Base-by-base conservation (phyloP, 148 eudicot species). In the Polygonum maritimum region DNA sequence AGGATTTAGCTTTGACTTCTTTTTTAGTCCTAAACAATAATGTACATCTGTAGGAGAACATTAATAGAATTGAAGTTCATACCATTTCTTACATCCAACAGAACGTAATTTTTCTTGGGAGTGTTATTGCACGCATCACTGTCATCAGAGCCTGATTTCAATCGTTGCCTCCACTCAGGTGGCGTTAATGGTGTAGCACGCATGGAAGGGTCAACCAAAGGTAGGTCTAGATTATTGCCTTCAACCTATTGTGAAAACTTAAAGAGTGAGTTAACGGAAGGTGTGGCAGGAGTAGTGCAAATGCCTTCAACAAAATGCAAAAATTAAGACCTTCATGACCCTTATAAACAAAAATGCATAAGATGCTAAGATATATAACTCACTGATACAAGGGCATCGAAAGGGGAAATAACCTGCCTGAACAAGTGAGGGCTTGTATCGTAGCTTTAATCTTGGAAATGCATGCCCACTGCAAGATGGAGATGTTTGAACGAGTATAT, bases 71-170 rank as follows among this genome's bases (percentile, higher is more conserved):
- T 36, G 38, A 14, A 67, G 45, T 4, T 48, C 62, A 76, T 92
- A 94, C 98, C 97, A 78, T 94, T 94, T 86, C 98, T 92, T 82
- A 94, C 97, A 85, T 94, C 98, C 87, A 94, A 89, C 74, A 94
- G 77, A 80, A 94, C 78, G 71, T 57, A 77, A 40, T 72, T 81
- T 70, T 76, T 75, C 45, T 73, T 80, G 47, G 71, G 72, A 75
- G 80, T 82, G 76, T 63, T 63, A 78, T 80, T 54, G 22, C 82
- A 78, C 40, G 74, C 74, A 67, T 73, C 82, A 31, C 77, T 80
- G 69, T 48, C 78, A 79, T 41, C 80, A 80, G 84, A 75, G 69
- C 80, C 79, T 48, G 84, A 74, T 79, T 85, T 80, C 74, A 92
- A 73, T 80, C 80, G 90, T 57, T 81, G 74, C 81, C 79, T 90